Evolutionary conservation across 768 basidiomycete genomes (phyloP).

Genomic region (Leccinum imitatum): DNA sequence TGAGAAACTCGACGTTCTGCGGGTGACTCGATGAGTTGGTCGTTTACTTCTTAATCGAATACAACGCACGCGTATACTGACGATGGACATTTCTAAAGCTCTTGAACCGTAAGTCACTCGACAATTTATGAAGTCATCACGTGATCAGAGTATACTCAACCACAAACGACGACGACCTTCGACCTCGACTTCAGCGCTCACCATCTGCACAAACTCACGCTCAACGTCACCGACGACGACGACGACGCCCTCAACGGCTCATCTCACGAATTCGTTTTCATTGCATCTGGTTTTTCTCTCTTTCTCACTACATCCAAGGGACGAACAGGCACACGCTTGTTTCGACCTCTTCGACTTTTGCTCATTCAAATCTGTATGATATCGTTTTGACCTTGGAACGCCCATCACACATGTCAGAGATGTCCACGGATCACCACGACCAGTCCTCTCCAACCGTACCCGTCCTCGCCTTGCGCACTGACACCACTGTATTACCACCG

Average conservation of each 20-base stretch:
- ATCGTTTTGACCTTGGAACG: constrained; percentile 15
- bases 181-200: background rate
- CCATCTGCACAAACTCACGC: constrained; percentile 4
- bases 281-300: background rate
- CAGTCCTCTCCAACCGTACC: constrained; percentile 15
- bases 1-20: constrained; percentile 85
- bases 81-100: constrained; percentile 56
- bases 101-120: no score
- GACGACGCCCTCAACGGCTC: background rate
- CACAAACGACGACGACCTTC: constrained; percentile 6
- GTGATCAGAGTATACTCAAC: background rate
- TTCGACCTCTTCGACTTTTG: background rate
- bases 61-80: constrained; percentile 61
- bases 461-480: constrained; percentile 12
- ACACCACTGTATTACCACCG: constrained; percentile 28
- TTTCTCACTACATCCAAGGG: constrained; percentile 13
- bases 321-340: constrained; percentile 5
- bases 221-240: background rate
- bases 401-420: constrained; percentile 21
- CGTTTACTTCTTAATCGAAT: background rate
- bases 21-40: background rate
- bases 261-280: constrained; percentile 7
- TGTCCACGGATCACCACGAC: constrained; percentile 27
- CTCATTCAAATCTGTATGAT: constrained; percentile 18
- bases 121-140: background rate